Conservation (phyloP, 352 stramenopile species). For the Elongisporangium undulatum region DNA sequence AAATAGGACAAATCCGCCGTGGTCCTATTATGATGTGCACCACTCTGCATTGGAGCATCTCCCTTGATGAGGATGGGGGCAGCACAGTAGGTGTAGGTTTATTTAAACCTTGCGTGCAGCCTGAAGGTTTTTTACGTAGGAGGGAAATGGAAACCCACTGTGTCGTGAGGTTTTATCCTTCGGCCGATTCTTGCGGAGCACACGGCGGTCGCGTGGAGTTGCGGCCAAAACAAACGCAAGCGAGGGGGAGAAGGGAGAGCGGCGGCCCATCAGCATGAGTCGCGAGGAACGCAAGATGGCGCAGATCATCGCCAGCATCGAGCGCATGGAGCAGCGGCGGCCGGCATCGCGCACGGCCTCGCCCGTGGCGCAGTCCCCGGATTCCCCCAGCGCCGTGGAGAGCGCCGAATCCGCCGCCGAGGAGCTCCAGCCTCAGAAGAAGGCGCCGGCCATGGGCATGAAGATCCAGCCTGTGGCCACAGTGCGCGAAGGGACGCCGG, state of each 20-base stretch:
- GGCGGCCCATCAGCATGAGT: conserved; percentile 33
- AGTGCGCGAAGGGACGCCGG: conserved; percentile 3
- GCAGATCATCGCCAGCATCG: conserved; percentile 75
- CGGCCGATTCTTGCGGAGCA: neutral
- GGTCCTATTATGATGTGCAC: neutral
- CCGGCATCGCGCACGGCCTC: conserved; percentile 11
- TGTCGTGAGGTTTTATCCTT: neutral
- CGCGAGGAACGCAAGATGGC: conserved; percentile 76
- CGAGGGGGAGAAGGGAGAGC: neutral
- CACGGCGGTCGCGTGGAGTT: neutral
- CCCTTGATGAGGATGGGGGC: neutral
- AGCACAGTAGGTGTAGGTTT: neutral
- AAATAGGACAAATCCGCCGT: neutral
- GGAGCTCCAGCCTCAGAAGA: conserved; percentile 23
- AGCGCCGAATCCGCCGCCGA: neutral
- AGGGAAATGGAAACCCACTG: neutral
- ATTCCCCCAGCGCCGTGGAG: conserved; percentile 1
- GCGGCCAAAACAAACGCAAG: neutral
- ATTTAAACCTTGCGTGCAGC: neutral
- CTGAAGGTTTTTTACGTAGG: neutral
- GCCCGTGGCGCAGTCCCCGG: neutral
- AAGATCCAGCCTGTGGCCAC: conserved; percentile 31
- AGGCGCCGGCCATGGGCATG: conserved; percentile 22
- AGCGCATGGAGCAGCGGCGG: conserved; percentile 65
- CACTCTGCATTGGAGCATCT: neutral